These are phyloP conservation scores for Exophiala calicioides DNA, from an alignment of 2,329 filamentous ascomycete genomes.

Conservation along the genomic window DNA sequence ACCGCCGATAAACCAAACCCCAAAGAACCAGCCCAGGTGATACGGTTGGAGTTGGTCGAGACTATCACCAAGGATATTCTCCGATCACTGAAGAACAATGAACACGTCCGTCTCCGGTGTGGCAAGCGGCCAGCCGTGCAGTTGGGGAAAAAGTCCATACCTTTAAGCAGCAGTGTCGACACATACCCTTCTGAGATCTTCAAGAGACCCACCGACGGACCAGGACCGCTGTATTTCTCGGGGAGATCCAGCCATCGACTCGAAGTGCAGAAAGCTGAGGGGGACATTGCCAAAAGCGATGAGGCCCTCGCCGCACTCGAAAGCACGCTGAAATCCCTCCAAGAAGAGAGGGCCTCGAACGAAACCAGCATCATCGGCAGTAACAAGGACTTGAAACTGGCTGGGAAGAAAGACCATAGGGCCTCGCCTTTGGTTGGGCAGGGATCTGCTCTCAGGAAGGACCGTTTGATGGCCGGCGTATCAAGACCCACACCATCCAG, in stretches of 20 bases:
- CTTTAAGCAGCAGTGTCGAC: conserved; percentile 56
- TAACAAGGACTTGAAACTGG: conserved; percentile 40
- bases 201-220: conserved; percentile 41
- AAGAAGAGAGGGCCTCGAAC: conserved; percentile 63
- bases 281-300: conserved; percentile 58
- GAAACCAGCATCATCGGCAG: conserved; percentile 47
- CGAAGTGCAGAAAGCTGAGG: conserved; percentile 56
- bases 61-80: conserved; percentile 49
- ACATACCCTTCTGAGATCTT: conserved; percentile 61
- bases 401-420: conserved; percentile 27
- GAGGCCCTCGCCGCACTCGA: conserved; percentile 61
- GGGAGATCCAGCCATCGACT: conserved; percentile 60
- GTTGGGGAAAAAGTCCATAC: conserved; percentile 58
- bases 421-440: conserved; percentile 35
- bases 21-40: conserved; percentile 43
- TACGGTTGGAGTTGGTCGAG: conserved; percentile 49
- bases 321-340: conserved; percentile 59
- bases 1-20: conserved; percentile 9
- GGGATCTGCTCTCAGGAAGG: conserved; percentile 37
- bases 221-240: conserved; percentile 55
- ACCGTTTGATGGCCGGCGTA: conserved; percentile 41
- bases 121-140: conserved; percentile 57
- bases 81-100: conserved; percentile 43
- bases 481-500: conserved; percentile 45
- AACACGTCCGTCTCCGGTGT: conserved; percentile 48